These are phyloP conservation scores for Bolboschoenoplectus hybrid DNA, from an alignment of 202 grass and related monocot species.

Conservation along the genomic window DNA sequence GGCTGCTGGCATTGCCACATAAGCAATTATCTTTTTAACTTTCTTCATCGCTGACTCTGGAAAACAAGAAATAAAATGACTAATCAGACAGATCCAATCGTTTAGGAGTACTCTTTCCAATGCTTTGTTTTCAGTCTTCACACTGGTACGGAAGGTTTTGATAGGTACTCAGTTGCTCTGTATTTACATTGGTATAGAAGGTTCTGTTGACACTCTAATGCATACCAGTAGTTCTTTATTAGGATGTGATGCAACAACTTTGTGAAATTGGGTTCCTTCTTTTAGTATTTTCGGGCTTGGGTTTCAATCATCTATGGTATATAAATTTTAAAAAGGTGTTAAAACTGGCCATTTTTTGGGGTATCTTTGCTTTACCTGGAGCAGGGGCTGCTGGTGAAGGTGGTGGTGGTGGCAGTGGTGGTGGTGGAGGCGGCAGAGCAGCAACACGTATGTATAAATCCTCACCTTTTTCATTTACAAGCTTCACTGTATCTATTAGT, in stretches of 20 bases:
- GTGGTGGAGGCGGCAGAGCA: background rate
- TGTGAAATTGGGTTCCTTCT: background rate
- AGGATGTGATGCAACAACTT: background rate
- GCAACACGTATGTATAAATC: conserved; percentile 37
- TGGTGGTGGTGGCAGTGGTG: background rate
- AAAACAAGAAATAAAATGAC: background rate
- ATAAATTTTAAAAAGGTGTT: background rate
- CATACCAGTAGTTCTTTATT: background rate
- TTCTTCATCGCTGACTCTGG: conserved; percentile 14
- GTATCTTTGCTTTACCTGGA: conserved; percentile 11
- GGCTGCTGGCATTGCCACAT: conserved; percentile 35
- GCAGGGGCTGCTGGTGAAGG: background rate
- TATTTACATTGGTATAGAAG: background rate
- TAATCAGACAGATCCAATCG: background rate
- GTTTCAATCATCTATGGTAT: background rate
- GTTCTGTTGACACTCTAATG: background rate
- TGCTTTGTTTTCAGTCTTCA: background rate
- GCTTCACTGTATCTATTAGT: conserved; percentile 37
- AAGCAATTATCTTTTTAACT: conserved; percentile 12
- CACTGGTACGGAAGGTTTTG: background rate
- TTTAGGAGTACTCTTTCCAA: background rate
- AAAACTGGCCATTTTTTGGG: background rate
- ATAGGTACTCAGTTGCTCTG: background rate
- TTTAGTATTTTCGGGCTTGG: background rate
- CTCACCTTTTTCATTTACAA: background rate